phyloP scores from a whole-genome alignment of 176 grass and related monocot genomes.

The Chrysopogon serrulatus region DNA sequence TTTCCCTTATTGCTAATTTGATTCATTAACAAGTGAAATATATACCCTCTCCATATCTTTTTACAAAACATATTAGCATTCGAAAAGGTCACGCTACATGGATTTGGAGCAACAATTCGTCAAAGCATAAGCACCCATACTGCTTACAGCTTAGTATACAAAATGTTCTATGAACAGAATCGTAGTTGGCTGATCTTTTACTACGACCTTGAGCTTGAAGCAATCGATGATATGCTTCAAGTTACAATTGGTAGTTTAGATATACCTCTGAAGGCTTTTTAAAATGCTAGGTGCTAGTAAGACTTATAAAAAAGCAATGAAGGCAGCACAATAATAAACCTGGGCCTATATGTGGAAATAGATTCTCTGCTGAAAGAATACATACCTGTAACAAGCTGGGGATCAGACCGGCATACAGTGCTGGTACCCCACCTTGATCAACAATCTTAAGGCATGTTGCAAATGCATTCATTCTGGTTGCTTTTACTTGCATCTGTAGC shows the following conservation, averaged over 20 bases:
- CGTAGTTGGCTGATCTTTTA: not conserved
- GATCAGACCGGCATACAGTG: constrained; percentile 92
- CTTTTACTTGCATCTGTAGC: constrained; percentile 89
- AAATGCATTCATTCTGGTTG: constrained; percentile 82
- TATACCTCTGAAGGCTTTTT: not conserved
- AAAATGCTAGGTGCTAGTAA: not conserved
- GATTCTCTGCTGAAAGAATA: constrained; percentile 2
- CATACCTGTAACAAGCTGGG: constrained; percentile 96
- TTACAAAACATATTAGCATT: not conserved
- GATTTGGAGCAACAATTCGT: not conserved
- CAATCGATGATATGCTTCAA: not conserved
- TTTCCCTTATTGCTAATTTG: not conserved
- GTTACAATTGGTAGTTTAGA: not conserved
- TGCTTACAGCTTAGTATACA: not conserved
- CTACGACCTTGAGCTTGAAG: not conserved
- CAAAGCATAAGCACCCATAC: not conserved
- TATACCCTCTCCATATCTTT: not conserved
- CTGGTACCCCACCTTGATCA: constrained; percentile 88
- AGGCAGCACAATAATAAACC: not conserved
- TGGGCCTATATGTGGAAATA: not conserved
- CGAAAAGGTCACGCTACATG: not conserved
- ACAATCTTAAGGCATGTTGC: constrained; percentile 87
- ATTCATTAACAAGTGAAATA: not conserved
- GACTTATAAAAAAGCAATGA: not conserved
- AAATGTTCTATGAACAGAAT: not conserved